Evolutionary conservation across 495 filamentous ascomycete species (phyloP), one percentile per base, ranked within the genome.

Genomic region (Podospora bellae-mahoneyi): DNA sequence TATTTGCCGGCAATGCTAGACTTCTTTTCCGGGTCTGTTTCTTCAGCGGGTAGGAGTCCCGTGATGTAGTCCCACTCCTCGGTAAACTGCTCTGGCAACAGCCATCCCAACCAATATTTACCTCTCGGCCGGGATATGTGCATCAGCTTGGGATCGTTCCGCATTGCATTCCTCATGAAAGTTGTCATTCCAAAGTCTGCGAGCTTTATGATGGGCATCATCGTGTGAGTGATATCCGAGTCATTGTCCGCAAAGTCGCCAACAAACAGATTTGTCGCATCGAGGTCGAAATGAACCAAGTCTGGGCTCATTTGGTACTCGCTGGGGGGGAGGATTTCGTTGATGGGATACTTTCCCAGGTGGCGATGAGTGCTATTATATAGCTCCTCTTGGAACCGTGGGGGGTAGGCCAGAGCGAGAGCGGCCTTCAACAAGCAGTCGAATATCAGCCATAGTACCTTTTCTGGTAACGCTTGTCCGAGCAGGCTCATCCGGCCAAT

Each of bases 401-500:
- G 55, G 1, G 55, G 55, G 5, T 26, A 58, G 5, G 55, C 55
- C 55, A 58, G 20, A 10, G 55, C 55, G n/a, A 58, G n/a, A 20
- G 23, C 55, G 5, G n/a, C 55, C 10, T 58, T 19, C 7, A 58
- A 58, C 55, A 58, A 26, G 23, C 55, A 58, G 23, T 58, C 55
- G 55, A 58, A 58, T 20, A 58, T n/a, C 16, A 58, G 5, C 55
- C 55, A 58, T n/a, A 58, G n/a, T 10, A 58, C 55, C 23, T 58
- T 58, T 19, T 58, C 23, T 9, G 55, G 23, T 2, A 58, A 58
- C 4, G 6, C 18, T 20, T 23, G 4, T 26, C 55, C 55, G 4
- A 9, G 28, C 26, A 13, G 9, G n/a, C 4, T 3, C 19, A 58
- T 58, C 23, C 55, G n/a, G 16, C 13, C 4, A 7, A 58, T 26